Evolutionary conservation across 1,139 yeast genomes (phyloP), one percentile per base, ranked within the genome.

Genomic region (Yamadazyma jaroonii): DNA sequence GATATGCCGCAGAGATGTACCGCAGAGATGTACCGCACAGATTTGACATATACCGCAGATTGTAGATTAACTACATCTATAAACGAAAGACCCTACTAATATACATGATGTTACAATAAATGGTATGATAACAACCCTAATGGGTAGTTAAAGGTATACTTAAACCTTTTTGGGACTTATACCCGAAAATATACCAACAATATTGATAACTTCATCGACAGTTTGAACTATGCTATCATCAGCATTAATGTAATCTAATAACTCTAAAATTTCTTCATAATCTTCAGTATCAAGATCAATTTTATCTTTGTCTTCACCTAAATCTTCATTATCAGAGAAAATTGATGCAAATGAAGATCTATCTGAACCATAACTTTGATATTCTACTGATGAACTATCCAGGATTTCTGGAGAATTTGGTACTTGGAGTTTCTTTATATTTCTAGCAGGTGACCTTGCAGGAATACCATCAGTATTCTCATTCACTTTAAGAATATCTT

Each of bases 161-260:
- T 10, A 27, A 13, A 27, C 4, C 11, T 14, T 12, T 25, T 20
- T 32, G 11, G 36, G 31, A 17, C 30, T 5, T 5, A 22, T 15
- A 23, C 32, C 33, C 3, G 42, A 36, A 42, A 53, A 49, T 9
- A 44, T 36, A 4, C 52, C 57, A 14, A 53, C 50, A 2, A 59
- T 49, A 2, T 54, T 46, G 6, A 59, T 52, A 8, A 59, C 53
- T 3, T 48, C 54, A 32, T 60, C 62, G 7, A 61, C 50, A 21
- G 43, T 29, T 36, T 42, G 48, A 6, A 61, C 49, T 6, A 32
- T 38, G 5, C 31, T 39, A 21, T 41, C 45, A 15, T 37, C 36
- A 12, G 17, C 28, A 12, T 34, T 32, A 21, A 36, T 13, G 25
- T 36, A 36, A 23, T 35, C 41, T 21, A 39, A 39, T 14, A 39